phyloP scores from a whole-genome alignment of 176 grass and related monocot species.

The Oryza brachyantha region DNA sequence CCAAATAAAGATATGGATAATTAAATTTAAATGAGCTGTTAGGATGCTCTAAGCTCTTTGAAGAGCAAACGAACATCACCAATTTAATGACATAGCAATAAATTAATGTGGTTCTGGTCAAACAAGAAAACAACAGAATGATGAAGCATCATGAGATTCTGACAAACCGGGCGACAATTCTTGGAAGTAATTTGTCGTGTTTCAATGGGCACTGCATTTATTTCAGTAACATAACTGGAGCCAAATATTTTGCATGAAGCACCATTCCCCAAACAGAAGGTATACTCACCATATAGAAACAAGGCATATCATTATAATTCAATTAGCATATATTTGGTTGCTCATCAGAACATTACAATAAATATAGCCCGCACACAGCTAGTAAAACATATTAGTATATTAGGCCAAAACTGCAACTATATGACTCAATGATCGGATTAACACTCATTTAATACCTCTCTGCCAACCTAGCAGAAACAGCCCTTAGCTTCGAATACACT shows the following conservation, averaged over 20 bases:
- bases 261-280: background rate
- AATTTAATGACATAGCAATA: too few relatives aligned
- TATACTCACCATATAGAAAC: background rate
- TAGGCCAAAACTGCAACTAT: slow-evolving; percentile 19
- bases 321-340: background rate
- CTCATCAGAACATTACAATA: slow-evolving; percentile 8
- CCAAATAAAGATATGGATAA: too few relatives aligned
- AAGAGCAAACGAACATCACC: too few relatives aligned
- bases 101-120: too few relatives aligned
- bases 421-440: background rate
- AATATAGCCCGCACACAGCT: background rate
- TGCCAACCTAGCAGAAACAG: slow-evolving; percentile 70
- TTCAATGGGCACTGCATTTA: background rate
- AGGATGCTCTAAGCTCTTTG: too few relatives aligned
- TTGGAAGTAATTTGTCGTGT: background rate
- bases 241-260: background rate
- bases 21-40: too few relatives aligned
- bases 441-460: slow-evolving; percentile 62
- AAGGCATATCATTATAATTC: background rate
- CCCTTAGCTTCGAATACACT: slow-evolving; percentile 88
- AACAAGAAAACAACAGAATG: too few relatives aligned
- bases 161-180: background rate
- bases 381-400: slow-evolving; percentile 14
- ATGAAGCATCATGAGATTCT: background rate
- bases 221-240: background rate